phyloP scores from a whole-genome alignment of 73 alveolate species.

The Paramecium primaurelia region DNA sequence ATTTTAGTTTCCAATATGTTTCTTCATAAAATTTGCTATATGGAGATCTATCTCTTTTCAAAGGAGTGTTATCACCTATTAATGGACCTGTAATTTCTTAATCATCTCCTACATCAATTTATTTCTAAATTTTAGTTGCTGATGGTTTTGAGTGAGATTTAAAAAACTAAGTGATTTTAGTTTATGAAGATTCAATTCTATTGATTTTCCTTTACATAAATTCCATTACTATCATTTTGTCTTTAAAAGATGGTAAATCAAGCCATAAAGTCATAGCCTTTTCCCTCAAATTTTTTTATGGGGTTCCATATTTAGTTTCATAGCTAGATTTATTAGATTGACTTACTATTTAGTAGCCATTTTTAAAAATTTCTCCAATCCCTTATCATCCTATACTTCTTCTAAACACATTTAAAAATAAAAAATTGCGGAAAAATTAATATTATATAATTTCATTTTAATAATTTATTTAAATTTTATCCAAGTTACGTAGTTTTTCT shows the following conservation, averaged over 20 bases:
- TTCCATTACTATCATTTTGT: not conserved
- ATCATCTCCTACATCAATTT: not conserved
- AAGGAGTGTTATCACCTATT: not conserved
- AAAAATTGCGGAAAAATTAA: not conserved
- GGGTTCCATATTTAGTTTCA: not conserved
- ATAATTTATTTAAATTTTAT: not conserved
- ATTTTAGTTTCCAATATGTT: conserved; percentile 25
- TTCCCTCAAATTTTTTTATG: conserved; percentile 13
- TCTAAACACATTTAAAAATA: not conserved
- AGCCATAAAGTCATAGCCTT: conserved; percentile 20
- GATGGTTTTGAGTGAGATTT: not conserved
- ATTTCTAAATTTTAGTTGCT: not conserved
- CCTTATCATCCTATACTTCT: not conserved
- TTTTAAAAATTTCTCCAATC: conserved; percentile 8
- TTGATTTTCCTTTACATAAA: not conserved
- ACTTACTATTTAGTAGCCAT: conserved; percentile 14
- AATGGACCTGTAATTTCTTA: not conserved
- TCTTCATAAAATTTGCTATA: conserved; percentile 11
- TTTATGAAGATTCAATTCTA: not conserved
- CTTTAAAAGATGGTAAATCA: conserved; percentile 5
- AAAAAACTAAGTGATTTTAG: conserved; percentile 3
- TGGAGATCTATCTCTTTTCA: not conserved
- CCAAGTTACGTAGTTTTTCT: not conserved
- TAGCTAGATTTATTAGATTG: not conserved
- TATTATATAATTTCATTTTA: not conserved